Evolutionary conservation across 257 asterid species (phyloP), one percentile per base, ranked within the genome.

Genomic region (Coffea eugenioides): DNA sequence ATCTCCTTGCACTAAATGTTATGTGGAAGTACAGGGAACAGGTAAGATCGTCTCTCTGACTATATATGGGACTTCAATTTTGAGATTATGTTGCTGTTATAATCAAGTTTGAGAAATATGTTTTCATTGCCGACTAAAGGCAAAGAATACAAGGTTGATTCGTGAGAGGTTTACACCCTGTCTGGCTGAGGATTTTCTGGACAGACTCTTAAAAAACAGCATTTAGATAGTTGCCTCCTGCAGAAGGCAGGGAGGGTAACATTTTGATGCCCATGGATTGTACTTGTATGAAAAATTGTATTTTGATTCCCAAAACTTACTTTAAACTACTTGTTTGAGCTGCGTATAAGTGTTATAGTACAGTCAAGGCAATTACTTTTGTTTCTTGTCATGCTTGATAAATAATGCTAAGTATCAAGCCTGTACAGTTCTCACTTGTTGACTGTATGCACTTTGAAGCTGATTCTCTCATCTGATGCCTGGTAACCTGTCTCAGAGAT

Each of bases 11-110:
- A 25, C 64, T 95, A 85, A 95, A 95, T 82, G 99, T 95, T 57
- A 95, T 95, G 99, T 95, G 99, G 99, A 95, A 95, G 84, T 95
- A 95, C 85, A 88, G 86, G 95, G 99, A 95, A 88, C 98, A 95
- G 97, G 99, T 95, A 68, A 81, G 83, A 79, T 67, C 64, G 46
- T 71, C 76, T 75, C 73, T n/a, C 4, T 52, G 11, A 18, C 72
- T 69, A 43, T 65, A 8, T 21, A 51, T 51, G 9, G 18, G 4
- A 49, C 16, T 51, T 11, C 15, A 8, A 39, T 16, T 7, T 57
- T 70, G 23, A 10, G 56, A 57, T 20, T 27, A 10, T 20, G 66
- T 41, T 75, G 23, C 80, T 56, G 69, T 56, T 56, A 34, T 79
- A 46, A 15, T 23, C 23, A 45, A 52, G 20, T 74, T 56, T 34